Evolutionary conservation across 805 yeast species (phyloP), one percentile per base, ranked within the genome.

Genomic region (Priceomyces fermenticarens): DNA sequence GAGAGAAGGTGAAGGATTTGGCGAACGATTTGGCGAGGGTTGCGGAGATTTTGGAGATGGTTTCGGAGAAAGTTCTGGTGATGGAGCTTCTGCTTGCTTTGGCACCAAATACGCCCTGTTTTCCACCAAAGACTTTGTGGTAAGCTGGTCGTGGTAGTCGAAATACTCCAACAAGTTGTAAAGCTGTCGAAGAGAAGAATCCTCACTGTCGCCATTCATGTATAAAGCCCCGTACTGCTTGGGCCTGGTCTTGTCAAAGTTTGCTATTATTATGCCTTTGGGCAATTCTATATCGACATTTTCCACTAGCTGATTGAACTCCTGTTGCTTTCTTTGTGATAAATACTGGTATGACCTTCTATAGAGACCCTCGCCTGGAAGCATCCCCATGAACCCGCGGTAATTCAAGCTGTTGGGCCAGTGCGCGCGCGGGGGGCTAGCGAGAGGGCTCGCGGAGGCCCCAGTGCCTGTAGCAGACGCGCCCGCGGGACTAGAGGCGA

Each of bases 351-450:
- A 55, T 9, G 72, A 65, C 33, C 51, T 58, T 36, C 63, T 65
- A 44, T 49, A 59, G 15, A 51, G 41, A 3, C 20, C 32, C 3
- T 28, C 26, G 12, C 37, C 35, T 3, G 58, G 57, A 6, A 65
- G 40, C 33, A 64, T 47, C 2, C 68, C 70, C 23, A 69, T 49
- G 30, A 67, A 58, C 4, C 75, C 75, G 30, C 47, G 49, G 43
- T 59, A 58, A 45, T 67, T 68, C 30, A 66, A 41, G 14, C 53
- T 44, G 35, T 65, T 63, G 25, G 67, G 63, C 75, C 75, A 70
- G 12, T 40, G 41, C n/a, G 63, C 46, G 13, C 43, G 49, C 1
- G 47, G 53, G 8, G 46, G 47, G n/a, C n/a, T n/a, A n/a, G n/a
- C n/a, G n/a, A n/a, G n/a, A n/a, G n/a, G n/a, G n/a, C n/a, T n/a